phyloP scores from a whole-genome alignment of 2,329 filamentous ascomycete species.

The Ascochyta pisi region DNA sequence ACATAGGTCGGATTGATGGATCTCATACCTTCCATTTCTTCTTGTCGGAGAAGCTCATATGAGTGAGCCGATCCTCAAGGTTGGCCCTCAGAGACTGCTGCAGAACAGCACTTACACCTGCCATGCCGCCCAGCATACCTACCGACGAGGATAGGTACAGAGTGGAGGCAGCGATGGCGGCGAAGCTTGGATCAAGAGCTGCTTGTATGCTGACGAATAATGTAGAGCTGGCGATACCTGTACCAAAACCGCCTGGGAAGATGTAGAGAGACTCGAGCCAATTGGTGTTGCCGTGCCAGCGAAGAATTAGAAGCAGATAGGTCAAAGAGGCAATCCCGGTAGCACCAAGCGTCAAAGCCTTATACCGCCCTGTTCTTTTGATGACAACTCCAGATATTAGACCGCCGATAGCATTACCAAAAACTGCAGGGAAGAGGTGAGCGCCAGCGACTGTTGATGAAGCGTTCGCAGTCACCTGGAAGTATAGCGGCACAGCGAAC shows the following conservation, averaged over 20 bases:
- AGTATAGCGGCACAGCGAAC: slow-evolving; percentile 73
- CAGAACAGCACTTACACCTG: slow-evolving; percentile 31
- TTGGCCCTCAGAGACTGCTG: slow-evolving; percentile 27
- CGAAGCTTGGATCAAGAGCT: slow-evolving; percentile 25
- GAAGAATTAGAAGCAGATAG: slow-evolving; percentile 35
- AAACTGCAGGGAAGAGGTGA: slow-evolving; percentile 71
- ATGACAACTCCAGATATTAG: slow-evolving; percentile 52
- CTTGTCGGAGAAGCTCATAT: slow-evolving; percentile 12
- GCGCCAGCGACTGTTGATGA: slow-evolving; percentile 65
- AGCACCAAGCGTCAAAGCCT: slow-evolving; percentile 27
- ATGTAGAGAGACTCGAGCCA: slow-evolving; percentile 38
- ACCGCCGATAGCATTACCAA: slow-evolving; percentile 70
- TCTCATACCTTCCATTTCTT: slow-evolving; percentile 14
- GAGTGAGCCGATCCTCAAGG: slow-evolving; percentile 21
- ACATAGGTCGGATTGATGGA: no score
- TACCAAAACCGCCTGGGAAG: slow-evolving; percentile 37
- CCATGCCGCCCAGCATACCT: slow-evolving; percentile 33
- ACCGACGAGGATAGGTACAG: slow-evolving; percentile 29
- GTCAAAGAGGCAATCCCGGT: slow-evolving; percentile 25
- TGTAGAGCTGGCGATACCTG: slow-evolving; percentile 33
- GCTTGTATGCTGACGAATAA: slow-evolving; percentile 38
- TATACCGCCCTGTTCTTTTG: slow-evolving; percentile 36
- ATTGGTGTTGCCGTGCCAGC: slow-evolving; percentile 39
- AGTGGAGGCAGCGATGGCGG: slow-evolving; percentile 30
- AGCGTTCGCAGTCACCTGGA: slow-evolving; percentile 66